These are phyloP conservation scores for Plasmodium gonderi DNA, from an alignment of 169 alveolate species.

Conservation along the genomic window DNA sequence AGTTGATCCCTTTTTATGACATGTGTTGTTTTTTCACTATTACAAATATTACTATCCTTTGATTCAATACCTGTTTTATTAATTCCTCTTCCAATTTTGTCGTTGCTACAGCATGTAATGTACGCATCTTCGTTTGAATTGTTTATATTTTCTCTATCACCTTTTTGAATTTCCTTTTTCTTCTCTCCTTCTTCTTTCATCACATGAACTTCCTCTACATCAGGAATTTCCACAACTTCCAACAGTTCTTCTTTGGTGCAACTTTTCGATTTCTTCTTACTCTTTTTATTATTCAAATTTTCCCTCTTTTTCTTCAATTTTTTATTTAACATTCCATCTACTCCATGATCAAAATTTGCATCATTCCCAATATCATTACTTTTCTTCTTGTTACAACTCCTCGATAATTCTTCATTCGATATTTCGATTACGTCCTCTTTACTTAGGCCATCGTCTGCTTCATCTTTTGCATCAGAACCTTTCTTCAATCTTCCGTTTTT, in stretches of 20 bases:
- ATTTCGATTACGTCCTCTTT: constrained; percentile 55
- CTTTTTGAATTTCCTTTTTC: neutral
- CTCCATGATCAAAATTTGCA: neutral
- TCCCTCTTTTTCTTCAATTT: neutral
- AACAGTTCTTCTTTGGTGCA: neutral
- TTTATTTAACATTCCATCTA: neutral
- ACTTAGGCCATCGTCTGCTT: neutral
- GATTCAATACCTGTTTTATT: neutral
- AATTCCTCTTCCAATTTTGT: neutral
- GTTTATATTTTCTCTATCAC: neutral
- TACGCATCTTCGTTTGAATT: neutral
- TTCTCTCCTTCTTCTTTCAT: neutral
- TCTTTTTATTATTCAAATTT: constrained; percentile 8
- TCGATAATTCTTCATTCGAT: constrained; percentile 36
- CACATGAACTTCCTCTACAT: neutral
- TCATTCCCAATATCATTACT: neutral
- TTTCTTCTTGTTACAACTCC: neutral
- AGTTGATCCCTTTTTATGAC: neutral
- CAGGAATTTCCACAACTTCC: neutral
- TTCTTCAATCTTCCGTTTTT: neutral
- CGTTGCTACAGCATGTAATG: neutral
- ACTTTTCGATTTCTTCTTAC: constrained; percentile 16
- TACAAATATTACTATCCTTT: neutral
- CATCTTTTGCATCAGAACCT: neutral
- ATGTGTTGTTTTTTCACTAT: neutral